Conservation (phyloP, 768 basidiomycete species). For the Lentinula boryana region DNA sequence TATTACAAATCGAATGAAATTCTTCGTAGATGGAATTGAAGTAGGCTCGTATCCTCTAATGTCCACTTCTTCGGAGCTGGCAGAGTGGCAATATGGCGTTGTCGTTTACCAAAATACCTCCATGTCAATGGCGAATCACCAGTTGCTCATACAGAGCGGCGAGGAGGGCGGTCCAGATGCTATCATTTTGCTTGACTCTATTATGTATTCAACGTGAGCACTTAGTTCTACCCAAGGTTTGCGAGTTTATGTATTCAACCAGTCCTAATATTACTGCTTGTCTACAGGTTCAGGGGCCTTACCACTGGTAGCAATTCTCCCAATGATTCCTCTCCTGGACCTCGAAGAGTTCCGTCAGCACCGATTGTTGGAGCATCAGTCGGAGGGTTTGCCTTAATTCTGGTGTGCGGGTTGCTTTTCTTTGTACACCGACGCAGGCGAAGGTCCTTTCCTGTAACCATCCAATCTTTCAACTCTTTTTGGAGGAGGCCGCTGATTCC, state of each 20-base stretch:
- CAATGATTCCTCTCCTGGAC: background rate
- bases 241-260: background rate
- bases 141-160: constrained; percentile 7
- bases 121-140: constrained; percentile 3
- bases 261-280: background rate
- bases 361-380: constrained; percentile 24
- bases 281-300: background rate
- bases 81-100: constrained; percentile 1
- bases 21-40: constrained; percentile 5
- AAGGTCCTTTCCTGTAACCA: background rate
- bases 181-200: constrained; percentile 9
- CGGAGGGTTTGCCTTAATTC: constrained; percentile 17
- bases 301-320: background rate
- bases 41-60: constrained; percentile 1
- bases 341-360: background rate
- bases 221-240: too few species aligned
- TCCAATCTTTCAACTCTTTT: background rate
- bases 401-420: constrained; percentile 15
- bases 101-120: constrained; percentile 6
- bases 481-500: background rate
- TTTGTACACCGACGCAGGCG: background rate
- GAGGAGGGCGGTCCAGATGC: background rate
- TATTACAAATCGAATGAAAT: constrained; percentile 6
- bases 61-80: background rate
- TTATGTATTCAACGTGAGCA: constrained; percentile 16